Evolutionary conservation across 768 basidiomycete species (phyloP).

Genomic region (Tricholoma sp.): DNA sequence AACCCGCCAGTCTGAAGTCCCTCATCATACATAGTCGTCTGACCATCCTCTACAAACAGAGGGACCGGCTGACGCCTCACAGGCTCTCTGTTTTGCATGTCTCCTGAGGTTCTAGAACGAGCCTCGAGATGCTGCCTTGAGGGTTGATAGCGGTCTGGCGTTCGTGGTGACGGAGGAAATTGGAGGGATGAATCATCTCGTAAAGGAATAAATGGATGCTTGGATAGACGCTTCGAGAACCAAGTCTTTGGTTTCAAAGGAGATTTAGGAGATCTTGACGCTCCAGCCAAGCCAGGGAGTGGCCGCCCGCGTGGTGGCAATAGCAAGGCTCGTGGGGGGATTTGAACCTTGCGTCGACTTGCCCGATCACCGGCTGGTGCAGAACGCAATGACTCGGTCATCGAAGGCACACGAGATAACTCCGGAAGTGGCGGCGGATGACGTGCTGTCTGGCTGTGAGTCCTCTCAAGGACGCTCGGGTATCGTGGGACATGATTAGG

Average conservation of each 20-base stretch:
- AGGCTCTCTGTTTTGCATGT: slow-evolving; percentile 1
- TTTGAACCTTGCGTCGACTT: slow-evolving; percentile 10
- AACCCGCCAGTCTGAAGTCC: slow-evolving; percentile 12
- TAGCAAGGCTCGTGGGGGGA: slow-evolving; percentile 18
- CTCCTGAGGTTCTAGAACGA: slow-evolving; percentile 10
- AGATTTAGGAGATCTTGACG: slow-evolving; percentile 22
- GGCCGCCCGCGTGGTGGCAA: slow-evolving; percentile 19
- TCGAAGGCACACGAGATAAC: slow-evolving; percentile 8
- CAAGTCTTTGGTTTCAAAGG: slow-evolving; percentile 25
- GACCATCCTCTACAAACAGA: slow-evolving; percentile 6
- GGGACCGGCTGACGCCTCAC: slow-evolving; percentile 8
- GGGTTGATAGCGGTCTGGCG: slow-evolving; percentile 14
- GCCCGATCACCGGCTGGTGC: slow-evolving; percentile 5
- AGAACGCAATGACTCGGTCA: slow-evolving; percentile 6
- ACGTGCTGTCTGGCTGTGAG: slow-evolving; percentile 16
- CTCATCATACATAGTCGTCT: slow-evolving; percentile 12
- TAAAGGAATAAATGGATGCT: slow-evolving; percentile 35
- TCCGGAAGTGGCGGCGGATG: slow-evolving; percentile 18
- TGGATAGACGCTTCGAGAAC: slow-evolving; percentile 25
- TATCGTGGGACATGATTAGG: slow-evolving; percentile 27
- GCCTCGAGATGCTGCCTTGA: slow-evolving; percentile 19
- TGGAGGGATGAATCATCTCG: slow-evolving; percentile 22
- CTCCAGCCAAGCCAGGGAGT: slow-evolving; percentile 17
- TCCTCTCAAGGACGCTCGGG: slow-evolving; percentile 32
- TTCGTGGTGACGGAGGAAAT: slow-evolving; percentile 17